Percentiles rank a stretch among this genome's conserved stretches.
phyloP scores from a whole-genome alignment of 352 stramenopile species.

The Pythium rishiriense region DNA sequence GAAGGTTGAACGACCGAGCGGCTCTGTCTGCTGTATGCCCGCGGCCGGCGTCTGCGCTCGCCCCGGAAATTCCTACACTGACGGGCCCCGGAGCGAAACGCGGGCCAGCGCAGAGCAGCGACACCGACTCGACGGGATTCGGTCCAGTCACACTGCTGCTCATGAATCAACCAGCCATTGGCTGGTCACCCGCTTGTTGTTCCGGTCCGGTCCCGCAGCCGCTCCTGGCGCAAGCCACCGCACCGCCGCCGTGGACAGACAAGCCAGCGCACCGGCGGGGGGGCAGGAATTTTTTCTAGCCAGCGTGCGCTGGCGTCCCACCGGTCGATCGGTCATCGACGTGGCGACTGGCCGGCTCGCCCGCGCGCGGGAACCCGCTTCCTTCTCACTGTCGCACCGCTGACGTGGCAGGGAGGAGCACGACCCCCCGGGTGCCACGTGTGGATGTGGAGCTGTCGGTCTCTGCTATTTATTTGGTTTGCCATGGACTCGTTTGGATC shows the following conservation, averaged over 20 bases:
- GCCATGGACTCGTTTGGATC: too few species aligned
- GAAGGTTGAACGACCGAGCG: neutral
- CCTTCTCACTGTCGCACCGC: neutral
- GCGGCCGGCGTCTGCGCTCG: neutral
- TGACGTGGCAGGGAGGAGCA: slow-evolving; percentile 10
- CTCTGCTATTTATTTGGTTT: neutral
- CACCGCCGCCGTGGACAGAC: too few species aligned
- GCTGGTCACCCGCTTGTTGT: neutral
- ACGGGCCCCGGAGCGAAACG: too few species aligned
- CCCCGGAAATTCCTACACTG: slow-evolving; percentile 3
- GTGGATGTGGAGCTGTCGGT: neutral
- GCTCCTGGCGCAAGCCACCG: too few species aligned
- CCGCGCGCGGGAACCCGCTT: slow-evolving; percentile 2
- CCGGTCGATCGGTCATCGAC: slow-evolving; percentile 1
- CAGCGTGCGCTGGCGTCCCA: neutral
- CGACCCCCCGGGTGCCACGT: neutral
- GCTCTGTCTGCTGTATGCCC: neutral
- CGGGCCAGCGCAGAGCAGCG: neutral
- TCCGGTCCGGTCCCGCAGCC: too few species aligned
- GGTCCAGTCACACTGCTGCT: slow-evolving; percentile 6
- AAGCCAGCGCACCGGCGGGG: neutral
- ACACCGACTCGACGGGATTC: neutral
- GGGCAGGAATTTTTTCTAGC: neutral
- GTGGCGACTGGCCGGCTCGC: slow-evolving; percentile 6
- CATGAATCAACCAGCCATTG: neutral